phyloP scores from a whole-genome alignment of 352 stramenopile species.

The Blastocystis sp. region DNA sequence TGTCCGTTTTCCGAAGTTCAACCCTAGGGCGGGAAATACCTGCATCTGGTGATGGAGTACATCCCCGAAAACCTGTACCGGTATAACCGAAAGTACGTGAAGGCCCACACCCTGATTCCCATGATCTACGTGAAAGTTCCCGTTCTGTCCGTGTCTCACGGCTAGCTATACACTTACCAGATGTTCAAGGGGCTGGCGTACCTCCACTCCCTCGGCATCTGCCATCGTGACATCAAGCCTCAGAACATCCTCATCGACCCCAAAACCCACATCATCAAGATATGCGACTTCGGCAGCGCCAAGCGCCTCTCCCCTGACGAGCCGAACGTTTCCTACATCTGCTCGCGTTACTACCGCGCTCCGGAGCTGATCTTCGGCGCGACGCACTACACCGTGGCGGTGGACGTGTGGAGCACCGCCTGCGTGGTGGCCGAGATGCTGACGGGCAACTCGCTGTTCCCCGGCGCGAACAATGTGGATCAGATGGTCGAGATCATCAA shows the following conservation, averaged over 20 bases:
- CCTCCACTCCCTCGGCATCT: slow-evolving; percentile 95
- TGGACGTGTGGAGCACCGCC: slow-evolving; percentile 92
- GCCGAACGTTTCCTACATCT: slow-evolving; percentile 99
- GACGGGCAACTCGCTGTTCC: slow-evolving; percentile 94
- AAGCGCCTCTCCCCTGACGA: slow-evolving; percentile 91
- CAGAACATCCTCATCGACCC: slow-evolving; percentile 97
- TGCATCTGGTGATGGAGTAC: slow-evolving; percentile 98
- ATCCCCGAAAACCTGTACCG: slow-evolving; percentile 97
- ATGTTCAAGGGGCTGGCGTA: slow-evolving; percentile 92
- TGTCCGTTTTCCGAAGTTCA: not conserved
- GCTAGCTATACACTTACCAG: slow-evolving; percentile 96
- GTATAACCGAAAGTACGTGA: slow-evolving; percentile 89
- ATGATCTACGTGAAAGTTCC: slow-evolving; percentile 87
- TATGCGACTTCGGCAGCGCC: slow-evolving; percentile 96
- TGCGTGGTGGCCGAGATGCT: slow-evolving; percentile 97
- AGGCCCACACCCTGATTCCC: slow-evolving; percentile 91
- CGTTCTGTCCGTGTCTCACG: not conserved
- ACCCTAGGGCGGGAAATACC: slow-evolving; percentile 81
- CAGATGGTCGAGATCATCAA: slow-evolving; percentile 99
- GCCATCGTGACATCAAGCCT: slow-evolving; percentile 98
- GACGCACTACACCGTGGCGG: slow-evolving; percentile 98
- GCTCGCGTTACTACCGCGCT: slow-evolving; percentile 95
- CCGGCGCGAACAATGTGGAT: slow-evolving; percentile 94
- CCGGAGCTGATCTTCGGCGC: slow-evolving; percentile 99
- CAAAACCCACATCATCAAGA: slow-evolving; percentile 91